A percentile compares a stretch with the other conserved stretches of the same genome.
These are phyloP conservation scores for Glomus cerebriforme DNA, from an alignment of 192 early-diverging fungal species.

Conservation along the genomic window DNA sequence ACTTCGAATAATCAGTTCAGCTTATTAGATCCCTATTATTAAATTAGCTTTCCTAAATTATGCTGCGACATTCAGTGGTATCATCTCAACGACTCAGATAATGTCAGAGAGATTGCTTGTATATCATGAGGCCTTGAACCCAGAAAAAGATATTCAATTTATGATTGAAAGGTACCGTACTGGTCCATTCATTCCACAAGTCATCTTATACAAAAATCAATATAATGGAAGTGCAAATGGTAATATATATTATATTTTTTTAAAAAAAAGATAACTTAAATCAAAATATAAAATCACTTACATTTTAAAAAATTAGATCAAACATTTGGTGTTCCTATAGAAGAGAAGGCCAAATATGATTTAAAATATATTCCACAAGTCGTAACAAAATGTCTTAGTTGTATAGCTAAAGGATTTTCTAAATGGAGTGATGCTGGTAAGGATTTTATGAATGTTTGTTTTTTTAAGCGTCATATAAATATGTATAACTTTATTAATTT, in stretches of 20 bases:
- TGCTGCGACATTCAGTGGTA: conserved; percentile 50
- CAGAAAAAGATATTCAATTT: conserved; percentile 76
- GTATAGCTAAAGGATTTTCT: conserved; percentile 52
- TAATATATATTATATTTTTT: conserved; percentile 32
- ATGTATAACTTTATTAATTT: neutral
- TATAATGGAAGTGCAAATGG: conserved; percentile 67
- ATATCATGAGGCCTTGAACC: conserved; percentile 71
- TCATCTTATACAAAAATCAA: conserved; percentile 70
- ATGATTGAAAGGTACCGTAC: conserved; percentile 75
- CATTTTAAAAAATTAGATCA: conserved; percentile 52
- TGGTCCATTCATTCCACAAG: conserved; percentile 67
- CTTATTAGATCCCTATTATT: neutral
- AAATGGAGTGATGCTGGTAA: conserved; percentile 11
- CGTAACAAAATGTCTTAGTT: conserved; percentile 58
- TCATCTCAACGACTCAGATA: conserved; percentile 51
- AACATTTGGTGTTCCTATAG: conserved; percentile 75
- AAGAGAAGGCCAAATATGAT: conserved; percentile 62
- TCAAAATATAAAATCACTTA: neutral
- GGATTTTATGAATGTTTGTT: neutral
- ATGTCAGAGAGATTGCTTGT: conserved; percentile 60
- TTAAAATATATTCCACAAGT: conserved; percentile 64
- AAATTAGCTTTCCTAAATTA: conserved; percentile 49
- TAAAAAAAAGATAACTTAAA: no score
- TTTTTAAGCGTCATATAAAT: neutral
- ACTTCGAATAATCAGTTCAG: neutral